Percentiles rank a stretch among this genome's conserved stretches.
These are phyloP conservation scores for Triticum dicoccoides DNA, from an alignment of 176 grass and related monocot species.

Conservation along the genomic window DNA sequence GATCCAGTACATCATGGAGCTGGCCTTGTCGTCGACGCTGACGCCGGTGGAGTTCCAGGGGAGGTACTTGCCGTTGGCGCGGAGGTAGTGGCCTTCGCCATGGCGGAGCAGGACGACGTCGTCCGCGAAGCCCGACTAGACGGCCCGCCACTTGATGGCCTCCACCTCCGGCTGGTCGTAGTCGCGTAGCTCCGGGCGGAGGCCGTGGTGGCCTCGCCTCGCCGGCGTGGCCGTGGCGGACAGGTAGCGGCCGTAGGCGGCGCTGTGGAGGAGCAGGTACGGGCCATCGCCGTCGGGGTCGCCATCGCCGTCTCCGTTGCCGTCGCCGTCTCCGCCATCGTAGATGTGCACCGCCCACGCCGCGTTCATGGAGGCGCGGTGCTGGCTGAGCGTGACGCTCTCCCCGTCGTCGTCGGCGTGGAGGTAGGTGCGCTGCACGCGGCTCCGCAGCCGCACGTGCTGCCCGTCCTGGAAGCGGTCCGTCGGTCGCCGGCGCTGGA, in stretches of 20 bases:
- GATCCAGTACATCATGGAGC: constrained; percentile 2
- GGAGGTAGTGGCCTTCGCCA: not conserved
- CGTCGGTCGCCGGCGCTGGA: not conserved
- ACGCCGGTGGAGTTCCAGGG: not conserved
- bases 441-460: constrained; percentile 17
- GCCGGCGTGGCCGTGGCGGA: not conserved
- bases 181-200: not conserved
- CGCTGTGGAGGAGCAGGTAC: not conserved
- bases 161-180: not conserved
- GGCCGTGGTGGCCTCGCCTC: not conserved
- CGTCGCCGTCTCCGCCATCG: too few relatives aligned
- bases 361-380: not conserved
- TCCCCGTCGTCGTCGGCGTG: constrained; percentile 8
- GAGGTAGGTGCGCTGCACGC: not conserved
- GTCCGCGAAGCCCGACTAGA: not conserved
- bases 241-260: constrained; percentile 28
- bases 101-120: not conserved
- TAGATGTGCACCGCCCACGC: too few relatives aligned
- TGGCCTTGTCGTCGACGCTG: not conserved
- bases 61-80: constrained; percentile 2
- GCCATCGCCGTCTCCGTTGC: not conserved
- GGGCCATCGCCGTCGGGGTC: not conserved
- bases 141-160: not conserved
- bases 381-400: not conserved
- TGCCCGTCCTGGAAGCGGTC: not conserved